Evolutionary conservation across 2,329 filamentous ascomycete species (phyloP).

Genomic region (Talaromyces pinophilus): DNA sequence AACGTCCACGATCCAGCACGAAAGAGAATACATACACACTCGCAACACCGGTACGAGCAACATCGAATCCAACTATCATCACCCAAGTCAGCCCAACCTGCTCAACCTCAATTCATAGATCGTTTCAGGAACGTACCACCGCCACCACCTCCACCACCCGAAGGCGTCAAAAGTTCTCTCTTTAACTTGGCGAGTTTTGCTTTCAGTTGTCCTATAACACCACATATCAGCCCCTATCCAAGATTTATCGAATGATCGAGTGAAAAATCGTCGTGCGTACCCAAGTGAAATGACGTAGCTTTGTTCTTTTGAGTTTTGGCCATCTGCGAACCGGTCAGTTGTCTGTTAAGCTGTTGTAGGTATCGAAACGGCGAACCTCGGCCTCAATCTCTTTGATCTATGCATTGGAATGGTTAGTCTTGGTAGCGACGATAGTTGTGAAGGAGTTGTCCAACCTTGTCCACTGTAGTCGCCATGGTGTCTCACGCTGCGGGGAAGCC

Average conservation of each 20-base stretch:
- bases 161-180: conserved; percentile 87
- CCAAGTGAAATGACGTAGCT: conserved; percentile 88
- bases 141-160: conserved; percentile 75
- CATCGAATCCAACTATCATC: conserved; percentile 78
- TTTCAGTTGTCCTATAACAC: conserved; percentile 72
- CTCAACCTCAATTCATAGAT: conserved; percentile 23
- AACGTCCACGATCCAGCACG: not conserved
- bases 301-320: conserved; percentile 97
- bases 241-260: not conserved
- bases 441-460: conserved; percentile 67
- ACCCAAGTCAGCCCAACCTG: conserved; percentile 24
- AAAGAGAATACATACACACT: conserved; percentile 63
- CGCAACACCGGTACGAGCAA: conserved; percentile 94
- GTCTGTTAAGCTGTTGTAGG: conserved; percentile 5
- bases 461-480: conserved; percentile 93
- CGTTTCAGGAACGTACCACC: conserved; percentile 58
- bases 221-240: conserved; percentile 9
- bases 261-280: conserved; percentile 41
- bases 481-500: conserved; percentile 3
- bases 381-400: conserved; percentile 96
- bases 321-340: conserved; percentile 62
- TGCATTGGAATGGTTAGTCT: conserved; percentile 26
- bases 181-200: conserved; percentile 98
- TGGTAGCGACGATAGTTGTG: not conserved
- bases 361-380: conserved; percentile 64